phyloP scores from a whole-genome alignment of 2,329 filamentous ascomycete genomes.

The Ophiocordyceps polyrhachis-furcata region DNA sequence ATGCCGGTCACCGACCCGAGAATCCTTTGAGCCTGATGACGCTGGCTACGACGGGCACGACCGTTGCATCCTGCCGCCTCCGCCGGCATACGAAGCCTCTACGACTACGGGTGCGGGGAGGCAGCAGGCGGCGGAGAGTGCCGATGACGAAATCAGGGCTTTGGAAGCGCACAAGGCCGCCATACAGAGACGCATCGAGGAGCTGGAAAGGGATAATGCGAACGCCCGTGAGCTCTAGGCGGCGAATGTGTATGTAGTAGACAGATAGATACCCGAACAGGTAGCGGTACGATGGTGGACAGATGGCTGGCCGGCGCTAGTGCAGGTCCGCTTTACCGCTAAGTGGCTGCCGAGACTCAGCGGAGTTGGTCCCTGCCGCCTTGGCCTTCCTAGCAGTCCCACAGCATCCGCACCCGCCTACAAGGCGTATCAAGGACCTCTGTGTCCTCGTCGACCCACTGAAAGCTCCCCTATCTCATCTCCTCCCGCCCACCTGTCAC shows the following conservation, averaged over 20 bases:
- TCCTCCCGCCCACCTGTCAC: no score
- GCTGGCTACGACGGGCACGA: conserved; percentile 1
- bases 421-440: no score
- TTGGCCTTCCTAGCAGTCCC: no score
- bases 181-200: conserved; percentile 17
- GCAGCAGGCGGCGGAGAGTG: conserved; percentile 5
- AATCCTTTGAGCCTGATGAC: background rate
- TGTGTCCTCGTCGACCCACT: no score
- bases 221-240: background rate
- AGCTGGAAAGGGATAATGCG: conserved; percentile 9
- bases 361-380: background rate
- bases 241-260: background rate
- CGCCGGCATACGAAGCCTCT: conserved; percentile 13
- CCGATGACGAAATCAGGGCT: conserved; percentile 12
- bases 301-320: background rate
- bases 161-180: conserved; percentile 16
- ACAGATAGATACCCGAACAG: background rate
- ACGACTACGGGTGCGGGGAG: conserved; percentile 6
- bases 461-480: no score
- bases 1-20: background rate
- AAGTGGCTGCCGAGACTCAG: background rate
- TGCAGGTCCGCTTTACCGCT: background rate
- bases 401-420: no score
- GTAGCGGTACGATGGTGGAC: background rate
- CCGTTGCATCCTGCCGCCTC: conserved; percentile 7